A percentile compares a stretch with the other conserved stretches of the same genome.
These are phyloP conservation scores for Iris pallida DNA, from an alignment of 116 monocot species.

Conservation along the genomic window DNA sequence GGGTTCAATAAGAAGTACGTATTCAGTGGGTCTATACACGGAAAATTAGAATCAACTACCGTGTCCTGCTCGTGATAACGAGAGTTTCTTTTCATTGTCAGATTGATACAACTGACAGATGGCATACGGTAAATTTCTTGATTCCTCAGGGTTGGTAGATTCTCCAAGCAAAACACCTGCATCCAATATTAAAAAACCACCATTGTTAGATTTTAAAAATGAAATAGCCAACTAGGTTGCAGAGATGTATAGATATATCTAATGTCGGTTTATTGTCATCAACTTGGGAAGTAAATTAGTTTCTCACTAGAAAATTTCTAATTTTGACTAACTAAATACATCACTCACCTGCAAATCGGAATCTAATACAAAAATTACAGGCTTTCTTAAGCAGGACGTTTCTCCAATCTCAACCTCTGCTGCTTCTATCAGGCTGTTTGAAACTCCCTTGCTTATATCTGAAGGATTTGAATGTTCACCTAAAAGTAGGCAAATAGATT, in stretches of 20 bases:
- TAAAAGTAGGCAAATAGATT: conserved; percentile 80
- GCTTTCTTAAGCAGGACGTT: conserved; percentile 45
- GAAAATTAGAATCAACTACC: conserved; percentile 24
- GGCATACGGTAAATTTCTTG: conserved; percentile 96
- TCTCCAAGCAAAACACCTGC: conserved; percentile 98
- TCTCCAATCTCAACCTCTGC: conserved; percentile 14
- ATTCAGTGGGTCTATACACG: conserved; percentile 49
- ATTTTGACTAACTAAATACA: too few species aligned
- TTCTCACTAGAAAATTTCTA: too few species aligned
- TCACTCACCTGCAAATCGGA: conserved; percentile 61
- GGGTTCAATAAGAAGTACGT: conserved; percentile 87
- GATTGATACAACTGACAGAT: conserved; percentile 52
- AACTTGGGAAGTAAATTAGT: too few species aligned
- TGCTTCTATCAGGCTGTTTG: conserved; percentile 31
- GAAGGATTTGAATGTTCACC: conserved; percentile 34
- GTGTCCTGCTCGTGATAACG: conserved; percentile 9
- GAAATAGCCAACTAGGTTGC: not conserved
- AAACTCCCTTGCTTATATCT: conserved; percentile 20
- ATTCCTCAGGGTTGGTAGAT: conserved; percentile 59
- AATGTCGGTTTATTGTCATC: too few species aligned
- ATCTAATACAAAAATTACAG: conserved; percentile 82
- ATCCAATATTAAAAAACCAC: conserved; percentile 1
- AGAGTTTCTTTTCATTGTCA: conserved; percentile 31
- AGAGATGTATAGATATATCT: too few species aligned
- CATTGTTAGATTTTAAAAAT: not conserved